Percentiles rank a stretch among this genome's conserved stretches.
Conservation (phyloP, 2,329 filamentous ascomycete species). For the Colletotrichum kahawae region DNA sequence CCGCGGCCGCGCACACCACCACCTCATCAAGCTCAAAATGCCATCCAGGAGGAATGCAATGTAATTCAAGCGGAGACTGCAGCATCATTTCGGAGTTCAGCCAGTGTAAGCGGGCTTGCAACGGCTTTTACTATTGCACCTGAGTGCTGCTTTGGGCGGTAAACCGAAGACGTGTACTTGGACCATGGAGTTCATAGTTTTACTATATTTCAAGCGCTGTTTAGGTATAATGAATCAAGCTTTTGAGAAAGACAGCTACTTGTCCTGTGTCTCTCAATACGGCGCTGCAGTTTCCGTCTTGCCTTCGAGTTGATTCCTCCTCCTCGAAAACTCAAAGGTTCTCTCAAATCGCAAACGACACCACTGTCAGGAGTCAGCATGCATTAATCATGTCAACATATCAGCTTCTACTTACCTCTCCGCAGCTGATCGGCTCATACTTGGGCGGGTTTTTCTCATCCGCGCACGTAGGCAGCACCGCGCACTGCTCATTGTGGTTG, state of each 20-base stretch:
- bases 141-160: not conserved
- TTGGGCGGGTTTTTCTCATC: constrained; percentile 50
- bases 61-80: not conserved
- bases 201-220: not conserved
- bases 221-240: not conserved
- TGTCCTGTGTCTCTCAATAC: not conserved
- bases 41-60: not conserved
- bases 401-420: constrained; percentile 34
- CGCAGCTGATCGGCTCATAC: constrained; percentile 57
- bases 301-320: not conserved
- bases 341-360: constrained; percentile 12
- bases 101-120: not conserved
- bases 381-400: no score
- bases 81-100: not conserved
- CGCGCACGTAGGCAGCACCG: constrained; percentile 52
- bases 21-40: not conserved
- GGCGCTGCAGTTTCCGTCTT: not conserved
- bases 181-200: not conserved
- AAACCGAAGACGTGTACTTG: not conserved
- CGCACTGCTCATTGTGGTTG: constrained; percentile 55
- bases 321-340: constrained; percentile 5
- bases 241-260: not conserved
- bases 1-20: not conserved
- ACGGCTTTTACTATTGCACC: not conserved
- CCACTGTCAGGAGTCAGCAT: not conserved